Base-by-base conservation (phyloP, 2,329 filamentous ascomycete species). In the Colletotrichum aenigma region DNA sequence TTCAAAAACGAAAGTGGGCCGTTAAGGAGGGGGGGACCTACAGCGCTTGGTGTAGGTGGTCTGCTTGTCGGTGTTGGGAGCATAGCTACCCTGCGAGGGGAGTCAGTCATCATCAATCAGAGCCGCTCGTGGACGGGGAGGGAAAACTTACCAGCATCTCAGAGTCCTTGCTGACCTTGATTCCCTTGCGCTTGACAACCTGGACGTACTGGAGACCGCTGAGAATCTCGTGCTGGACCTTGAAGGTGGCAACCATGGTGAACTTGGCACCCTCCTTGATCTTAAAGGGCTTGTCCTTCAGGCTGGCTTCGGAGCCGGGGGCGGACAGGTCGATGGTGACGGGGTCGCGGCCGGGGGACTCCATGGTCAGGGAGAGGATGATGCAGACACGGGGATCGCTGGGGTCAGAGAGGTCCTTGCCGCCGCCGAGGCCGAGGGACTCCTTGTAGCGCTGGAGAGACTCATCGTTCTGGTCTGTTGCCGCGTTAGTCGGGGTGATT, bases 361-460 rank as follows among this genome's bases (percentile, higher is more conserved):
- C 94, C 87, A 99, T 94, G 76, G 95, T 94, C 71, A 99, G 94
- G 72, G 95, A 94, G 81, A 95, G 91, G 87, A 98, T 98, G 87
- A 98, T 96, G 88, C 96, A 98, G 84, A 95, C 95, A 80, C 96
- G 94, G 65, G 94, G 92, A 83, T 98, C 96, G 83, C 90, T 95
- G 81, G 94, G 91, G 84, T 96, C 92, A 72, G 92, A 94, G 76
- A 95, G 90, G 80, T 93, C 90, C 65, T 90, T 91, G 82, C 94
- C 94, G 80, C 92, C 93, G 78, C 93, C 92, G 76, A 98, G 93
- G 80, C 97, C 97, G 77, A 99, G 94, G 15, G 96, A 98, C 83
- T 96, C 92, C 90, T 99, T 99, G 94, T 98, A 99, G 82, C 96
- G 94, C 87, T 97, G 95, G 81, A 99, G 93, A 77, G 96, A 97